Base-by-base conservation (phyloP, 495 filamentous ascomycete genomes). In the Entonaema liquescens region DNA sequence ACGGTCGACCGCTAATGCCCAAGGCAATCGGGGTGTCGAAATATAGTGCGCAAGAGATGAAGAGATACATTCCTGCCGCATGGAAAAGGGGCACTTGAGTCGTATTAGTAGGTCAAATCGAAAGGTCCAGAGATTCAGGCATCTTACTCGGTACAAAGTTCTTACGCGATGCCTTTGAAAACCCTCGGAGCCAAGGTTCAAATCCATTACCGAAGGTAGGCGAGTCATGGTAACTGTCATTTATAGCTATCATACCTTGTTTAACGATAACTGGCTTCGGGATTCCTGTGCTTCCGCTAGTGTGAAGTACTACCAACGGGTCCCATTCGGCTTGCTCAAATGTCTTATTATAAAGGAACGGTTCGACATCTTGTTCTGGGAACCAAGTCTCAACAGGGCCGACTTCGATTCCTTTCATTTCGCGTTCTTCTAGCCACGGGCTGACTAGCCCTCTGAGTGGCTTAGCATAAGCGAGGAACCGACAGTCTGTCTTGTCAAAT, bases 271-370 rank as follows among this genome's bases (percentile, higher is more conserved):
- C 79, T 1, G 84, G 84, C 73, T 89, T 90, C 0, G 88, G 84
- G 12, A 83, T 65, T 1, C 83, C 89, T 3, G 88, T 89, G 38
- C 86, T 86, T 17, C 89, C 89, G 17, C 87, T 89, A 6, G 88
- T 89, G 67, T 91, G 89, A 12, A 90, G 71, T 11, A 89, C 75
- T 4, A 83, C 31, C 1, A 81, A 64, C 0, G 81, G 82, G 1
- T 87, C 81, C 74, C 85, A 81, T 60, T 80, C 71, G 3, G 77
- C 82, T 61, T 83, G 69, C 23, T 84, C 83, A 29, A 80, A 85
- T 0, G 77, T 81, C 72, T 80, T 81, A 28, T 76, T 61, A 67
- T 85, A 86, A 0, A 82, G 80, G 76, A 60, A 71, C 23, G 29
- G 76, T 67, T 70, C 75, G 13, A 60, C 78, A 42, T 61, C 77